These are phyloP conservation scores for Plasmodium gonderi DNA, from an alignment of 169 alveolate species.

Conservation along the genomic window DNA sequence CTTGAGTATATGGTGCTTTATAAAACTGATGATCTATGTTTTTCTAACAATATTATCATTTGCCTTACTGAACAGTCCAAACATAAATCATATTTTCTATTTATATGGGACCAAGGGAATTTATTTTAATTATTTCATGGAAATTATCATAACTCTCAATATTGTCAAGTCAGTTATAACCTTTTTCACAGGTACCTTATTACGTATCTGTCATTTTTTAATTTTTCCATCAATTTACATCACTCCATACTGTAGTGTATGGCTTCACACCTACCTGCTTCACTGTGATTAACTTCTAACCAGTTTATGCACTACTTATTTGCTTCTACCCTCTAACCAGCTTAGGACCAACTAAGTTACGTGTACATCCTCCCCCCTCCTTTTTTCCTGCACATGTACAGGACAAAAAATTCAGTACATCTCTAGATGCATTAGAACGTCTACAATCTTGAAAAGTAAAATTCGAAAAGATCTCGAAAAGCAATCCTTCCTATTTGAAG, in stretches of 20 bases:
- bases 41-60: slow-evolving; percentile 7
- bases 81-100: neutral
- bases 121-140: slow-evolving; percentile 45
- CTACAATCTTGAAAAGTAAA: slow-evolving; percentile 63
- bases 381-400: neutral
- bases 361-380: neutral
- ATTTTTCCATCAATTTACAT: no score
- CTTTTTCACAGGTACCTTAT: slow-evolving; percentile 74
- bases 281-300: no score
- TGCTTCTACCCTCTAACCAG: no score
- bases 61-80: neutral
- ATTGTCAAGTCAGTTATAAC: slow-evolving; percentile 41
- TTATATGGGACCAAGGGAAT: slow-evolving; percentile 2
- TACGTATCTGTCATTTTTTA: no score
- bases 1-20: slow-evolving; percentile 68
- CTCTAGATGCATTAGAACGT: slow-evolving; percentile 56
- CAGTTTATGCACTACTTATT: no score
- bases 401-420: slow-evolving; percentile 68
- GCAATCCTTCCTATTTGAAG: slow-evolving; percentile 71
- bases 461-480: slow-evolving; percentile 63
- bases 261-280: no score
- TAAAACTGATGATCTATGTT: slow-evolving; percentile 30
- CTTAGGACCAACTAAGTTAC: no score
- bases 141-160: slow-evolving; percentile 34
- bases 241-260: no score